These are phyloP conservation scores for Myrica gale DNA, from an alignment of 306 rosid species.

Conservation along the genomic window DNA sequence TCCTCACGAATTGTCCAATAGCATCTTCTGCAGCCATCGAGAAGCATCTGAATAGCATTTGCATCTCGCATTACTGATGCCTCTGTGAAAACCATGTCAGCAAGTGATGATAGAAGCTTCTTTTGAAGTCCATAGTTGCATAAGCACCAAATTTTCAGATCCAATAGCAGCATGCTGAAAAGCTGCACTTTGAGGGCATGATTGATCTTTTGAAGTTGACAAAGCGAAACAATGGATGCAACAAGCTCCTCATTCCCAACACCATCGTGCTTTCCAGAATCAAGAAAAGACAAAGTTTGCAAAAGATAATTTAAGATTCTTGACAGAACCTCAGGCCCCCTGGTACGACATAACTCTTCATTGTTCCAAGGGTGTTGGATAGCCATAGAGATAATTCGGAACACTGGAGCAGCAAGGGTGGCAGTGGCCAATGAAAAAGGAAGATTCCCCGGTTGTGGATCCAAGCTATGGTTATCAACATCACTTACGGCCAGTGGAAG, in stretches of 20 bases:
- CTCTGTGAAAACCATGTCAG: conserved; percentile 97
- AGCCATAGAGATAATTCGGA: conserved; percentile 75
- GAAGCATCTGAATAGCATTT: conserved; percentile 96
- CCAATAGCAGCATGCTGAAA: conserved; percentile 75
- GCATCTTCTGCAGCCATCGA: conserved; percentile 92
- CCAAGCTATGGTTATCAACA: conserved; percentile 66
- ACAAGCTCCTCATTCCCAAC: conserved; percentile 94
- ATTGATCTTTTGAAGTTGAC: conserved; percentile 78
- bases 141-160: conserved; percentile 90
- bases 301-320: conserved; percentile 86
- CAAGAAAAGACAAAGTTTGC: conserved; percentile 69
- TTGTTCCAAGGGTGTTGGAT: conserved; percentile 76
- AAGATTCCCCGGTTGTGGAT: conserved; percentile 62
- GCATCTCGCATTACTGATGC: conserved; percentile 89
- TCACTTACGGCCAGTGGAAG: conserved; percentile 81
- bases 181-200: conserved; percentile 84
- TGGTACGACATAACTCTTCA: conserved; percentile 72
- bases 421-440: conserved; percentile 71
- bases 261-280: conserved; percentile 59
- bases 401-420: conserved; percentile 77
- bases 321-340: conserved; percentile 98
- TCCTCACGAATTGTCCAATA: conserved; percentile 85
- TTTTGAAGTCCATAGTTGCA: conserved; percentile 95
- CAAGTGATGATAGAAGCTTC: conserved; percentile 96
- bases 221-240: conserved; percentile 79